Evolutionary conservation across 345 rosid genomes (phyloP).

Genomic region (Dipteronia dyeriana): DNA sequence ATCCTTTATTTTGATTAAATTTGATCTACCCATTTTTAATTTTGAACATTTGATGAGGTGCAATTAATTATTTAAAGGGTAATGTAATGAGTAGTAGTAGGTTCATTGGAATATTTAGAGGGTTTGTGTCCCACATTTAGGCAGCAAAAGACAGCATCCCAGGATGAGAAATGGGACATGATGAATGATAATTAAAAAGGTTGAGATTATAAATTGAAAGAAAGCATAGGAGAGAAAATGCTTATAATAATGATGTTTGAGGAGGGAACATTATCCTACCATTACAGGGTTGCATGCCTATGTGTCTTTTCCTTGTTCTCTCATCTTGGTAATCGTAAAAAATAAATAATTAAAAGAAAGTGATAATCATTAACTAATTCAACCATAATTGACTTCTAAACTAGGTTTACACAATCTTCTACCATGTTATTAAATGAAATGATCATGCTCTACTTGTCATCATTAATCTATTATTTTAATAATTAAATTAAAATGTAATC

Average conservation of each 20-base stretch:
- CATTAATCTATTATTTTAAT: neutral
- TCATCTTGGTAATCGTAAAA: conserved; percentile 16
- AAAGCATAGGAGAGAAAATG: conserved; percentile 31
- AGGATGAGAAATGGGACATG: conserved; percentile 26
- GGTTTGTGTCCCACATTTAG: conserved; percentile 34
- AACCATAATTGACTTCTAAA: neutral
- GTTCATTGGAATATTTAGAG: conserved; percentile 13
- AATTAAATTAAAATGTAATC: too few species aligned
- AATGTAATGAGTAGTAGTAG: neutral
- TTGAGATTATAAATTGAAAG: conserved; percentile 25
- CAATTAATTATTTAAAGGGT: too few species aligned
- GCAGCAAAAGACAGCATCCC: conserved; percentile 46
- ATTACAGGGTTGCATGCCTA: neutral
- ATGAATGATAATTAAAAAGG: conserved; percentile 1
- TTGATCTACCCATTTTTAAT: too few species aligned
- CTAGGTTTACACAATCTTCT: conserved; percentile 9
- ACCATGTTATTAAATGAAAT: neutral
- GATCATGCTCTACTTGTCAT: neutral
- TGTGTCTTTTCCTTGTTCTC: neutral
- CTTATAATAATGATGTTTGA: conserved; percentile 33
- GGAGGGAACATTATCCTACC: conserved; percentile 26
- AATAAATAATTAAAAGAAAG: neutral
- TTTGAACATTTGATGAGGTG: neutral
- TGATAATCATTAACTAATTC: neutral
- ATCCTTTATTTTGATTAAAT: too few species aligned